Conservation (phyloP, 345 rosid species). For the Eutrema japonicum region DNA sequence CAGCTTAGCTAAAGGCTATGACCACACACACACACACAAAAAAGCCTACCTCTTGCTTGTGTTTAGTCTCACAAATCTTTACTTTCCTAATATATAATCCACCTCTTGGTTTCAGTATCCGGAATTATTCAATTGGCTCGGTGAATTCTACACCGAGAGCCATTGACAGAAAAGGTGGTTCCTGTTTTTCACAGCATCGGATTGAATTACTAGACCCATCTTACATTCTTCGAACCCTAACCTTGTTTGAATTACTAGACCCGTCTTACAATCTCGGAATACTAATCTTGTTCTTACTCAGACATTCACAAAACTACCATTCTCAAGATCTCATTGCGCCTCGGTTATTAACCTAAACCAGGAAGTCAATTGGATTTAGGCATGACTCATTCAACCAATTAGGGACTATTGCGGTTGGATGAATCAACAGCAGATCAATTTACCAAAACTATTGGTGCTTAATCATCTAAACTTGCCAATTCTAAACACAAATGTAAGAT, state of each 20-base stretch:
- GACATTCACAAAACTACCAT: constrained; percentile 18
- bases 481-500: constrained; percentile 4
- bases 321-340: constrained; percentile 12
- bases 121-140: not conserved
- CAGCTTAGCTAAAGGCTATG: constrained; percentile 22
- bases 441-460: not conserved
- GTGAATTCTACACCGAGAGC: not conserved
- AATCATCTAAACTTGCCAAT: constrained; percentile 20
- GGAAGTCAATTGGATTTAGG: not conserved
- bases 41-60: constrained; percentile 25
- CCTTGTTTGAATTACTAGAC: not conserved
- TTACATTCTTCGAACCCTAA: constrained; percentile 4
- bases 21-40: not conserved
- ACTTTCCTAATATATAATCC: not conserved
- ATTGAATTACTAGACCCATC: not conserved
- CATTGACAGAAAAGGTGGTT: constrained; percentile 1
- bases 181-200: not conserved
- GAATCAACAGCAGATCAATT: not conserved
- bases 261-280: not conserved
- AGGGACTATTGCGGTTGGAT: not conserved
- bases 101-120: constrained; percentile 12
- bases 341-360: not conserved
- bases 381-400: constrained; percentile 1
- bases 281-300: constrained; percentile 9
- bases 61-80: not conserved